Evolutionary conservation across 306 rosid genomes (phyloP).

Genomic region (Myrica gale): DNA sequence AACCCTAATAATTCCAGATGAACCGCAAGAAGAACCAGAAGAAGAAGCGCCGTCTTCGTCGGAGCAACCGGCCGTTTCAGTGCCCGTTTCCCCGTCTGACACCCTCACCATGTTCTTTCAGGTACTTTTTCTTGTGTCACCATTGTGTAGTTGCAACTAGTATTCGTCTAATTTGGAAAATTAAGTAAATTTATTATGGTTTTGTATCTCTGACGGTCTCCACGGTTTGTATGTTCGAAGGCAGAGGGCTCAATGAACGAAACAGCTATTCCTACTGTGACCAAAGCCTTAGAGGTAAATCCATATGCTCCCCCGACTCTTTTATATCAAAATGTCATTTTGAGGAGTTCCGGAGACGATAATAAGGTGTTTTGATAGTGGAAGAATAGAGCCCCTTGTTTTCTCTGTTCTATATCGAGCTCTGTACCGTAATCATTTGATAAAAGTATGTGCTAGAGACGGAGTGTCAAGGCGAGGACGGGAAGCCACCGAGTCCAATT

Average conservation of each 20-base stretch:
- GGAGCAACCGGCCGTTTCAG: slow-evolving; percentile 62
- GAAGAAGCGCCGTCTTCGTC: slow-evolving; percentile 32
- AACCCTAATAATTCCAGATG: slow-evolving; percentile 35
- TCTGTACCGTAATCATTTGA: neutral
- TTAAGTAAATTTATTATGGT: neutral
- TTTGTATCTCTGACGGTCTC: slow-evolving; percentile 18
- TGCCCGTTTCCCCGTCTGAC: slow-evolving; percentile 74
- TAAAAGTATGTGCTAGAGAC: neutral
- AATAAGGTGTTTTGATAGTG: neutral
- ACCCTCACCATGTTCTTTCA: slow-evolving; percentile 82
- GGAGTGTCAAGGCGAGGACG: neutral
- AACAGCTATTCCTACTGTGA: slow-evolving; percentile 54
- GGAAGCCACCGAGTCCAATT: neutral
- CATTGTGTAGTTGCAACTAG: slow-evolving; percentile 2
- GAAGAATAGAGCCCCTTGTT: neutral
- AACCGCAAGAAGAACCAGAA: slow-evolving; percentile 31
- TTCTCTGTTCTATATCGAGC: neutral
- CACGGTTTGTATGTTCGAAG: slow-evolving; percentile 38
- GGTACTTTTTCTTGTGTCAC: slow-evolving; percentile 32
- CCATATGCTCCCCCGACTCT: neutral
- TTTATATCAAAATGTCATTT: neutral
- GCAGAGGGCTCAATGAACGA: slow-evolving; percentile 86
- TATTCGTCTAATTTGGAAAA: neutral
- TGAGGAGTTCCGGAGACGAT: slow-evolving; percentile 4
- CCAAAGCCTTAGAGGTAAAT: slow-evolving; percentile 62